Evolutionary conservation across 75 land plant species (phyloP).

Genomic region (Larix kaempferi): DNA sequence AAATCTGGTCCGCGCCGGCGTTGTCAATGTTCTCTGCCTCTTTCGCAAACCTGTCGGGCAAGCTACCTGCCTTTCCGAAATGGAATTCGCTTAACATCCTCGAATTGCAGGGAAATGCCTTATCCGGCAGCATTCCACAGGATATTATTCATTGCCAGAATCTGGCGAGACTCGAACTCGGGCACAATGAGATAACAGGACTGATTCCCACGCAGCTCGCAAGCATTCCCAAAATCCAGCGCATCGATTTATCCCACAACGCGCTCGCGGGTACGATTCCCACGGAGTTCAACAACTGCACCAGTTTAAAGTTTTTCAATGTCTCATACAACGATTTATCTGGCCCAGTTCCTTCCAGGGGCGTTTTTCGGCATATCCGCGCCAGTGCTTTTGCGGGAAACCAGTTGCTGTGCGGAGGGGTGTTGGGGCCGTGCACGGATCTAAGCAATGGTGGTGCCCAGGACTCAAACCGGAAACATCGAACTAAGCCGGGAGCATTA

Average conservation of each 20-base stretch:
- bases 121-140: slow-evolving; percentile 45
- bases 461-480: slow-evolving; percentile 12
- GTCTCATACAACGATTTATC: slow-evolving; percentile 73
- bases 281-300: slow-evolving; percentile 36
- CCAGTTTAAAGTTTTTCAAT: slow-evolving; percentile 39
- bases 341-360: slow-evolving; percentile 50
- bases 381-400: slow-evolving; percentile 62
- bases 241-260: slow-evolving; percentile 60
- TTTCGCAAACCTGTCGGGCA: slow-evolving; percentile 52
- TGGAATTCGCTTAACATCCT: slow-evolving; percentile 21
- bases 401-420: slow-evolving; percentile 65
- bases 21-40: slow-evolving; percentile 45
- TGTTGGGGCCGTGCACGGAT: slow-evolving; percentile 27
- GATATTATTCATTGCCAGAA: slow-evolving; percentile 32
- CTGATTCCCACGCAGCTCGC: slow-evolving; percentile 44
- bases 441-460: neutral
- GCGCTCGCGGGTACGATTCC: slow-evolving; percentile 43
- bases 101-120: slow-evolving; percentile 41
- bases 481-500: slow-evolving; percentile 13
- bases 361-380: slow-evolving; percentile 31
- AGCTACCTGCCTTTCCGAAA: slow-evolving; percentile 38
- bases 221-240: slow-evolving; percentile 16
- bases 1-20: slow-evolving; percentile 35
- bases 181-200: slow-evolving; percentile 37
- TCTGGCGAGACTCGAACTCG: slow-evolving; percentile 28